Evolutionary conservation across 257 asterid genomes (phyloP).

Genomic region (Capsicum chinense): DNA sequence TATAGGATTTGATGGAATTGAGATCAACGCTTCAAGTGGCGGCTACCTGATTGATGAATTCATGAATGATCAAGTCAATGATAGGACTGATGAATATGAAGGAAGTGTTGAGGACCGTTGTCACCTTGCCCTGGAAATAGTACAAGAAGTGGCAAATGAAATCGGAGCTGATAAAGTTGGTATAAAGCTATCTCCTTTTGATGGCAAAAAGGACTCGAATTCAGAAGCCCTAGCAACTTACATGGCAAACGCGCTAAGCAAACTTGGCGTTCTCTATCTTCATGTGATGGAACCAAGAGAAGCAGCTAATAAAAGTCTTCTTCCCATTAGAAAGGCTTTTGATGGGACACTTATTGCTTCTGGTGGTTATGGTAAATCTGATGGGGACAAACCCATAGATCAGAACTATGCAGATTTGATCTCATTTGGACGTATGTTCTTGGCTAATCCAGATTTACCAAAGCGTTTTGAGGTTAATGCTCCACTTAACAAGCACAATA

Average conservation of each 20-base stretch:
- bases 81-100: too few species aligned
- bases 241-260: slow-evolving; percentile 16
- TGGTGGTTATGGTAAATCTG: slow-evolving; percentile 57
- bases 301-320: slow-evolving; percentile 24
- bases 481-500: slow-evolving; percentile 52
- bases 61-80: slow-evolving; percentile 29
- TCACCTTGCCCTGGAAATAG: slow-evolving; percentile 63
- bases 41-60: slow-evolving; percentile 95
- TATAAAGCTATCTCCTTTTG: slow-evolving; percentile 79
- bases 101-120: slow-evolving; percentile 73
- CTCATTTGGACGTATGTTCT: slow-evolving; percentile 65
- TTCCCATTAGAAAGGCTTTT: slow-evolving; percentile 46
- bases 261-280: slow-evolving; percentile 48
- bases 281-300: slow-evolving; percentile 55
- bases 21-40: slow-evolving; percentile 79
- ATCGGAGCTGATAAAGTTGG: slow-evolving; percentile 77
- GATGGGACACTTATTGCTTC: slow-evolving; percentile 61
- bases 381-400: slow-evolving; percentile 53
- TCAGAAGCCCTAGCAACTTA: slow-evolving; percentile 71
- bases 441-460: slow-evolving; percentile 79
- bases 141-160: slow-evolving; percentile 63
- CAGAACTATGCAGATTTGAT: slow-evolving; percentile 57
- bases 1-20: slow-evolving; percentile 88
- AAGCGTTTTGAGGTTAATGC: slow-evolving; percentile 55
- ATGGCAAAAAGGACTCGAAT: slow-evolving; percentile 48